Evolutionary conservation across 768 basidiomycete species (phyloP), one percentile per base, ranked within the genome.

Genomic region (Lactarius indigo): DNA sequence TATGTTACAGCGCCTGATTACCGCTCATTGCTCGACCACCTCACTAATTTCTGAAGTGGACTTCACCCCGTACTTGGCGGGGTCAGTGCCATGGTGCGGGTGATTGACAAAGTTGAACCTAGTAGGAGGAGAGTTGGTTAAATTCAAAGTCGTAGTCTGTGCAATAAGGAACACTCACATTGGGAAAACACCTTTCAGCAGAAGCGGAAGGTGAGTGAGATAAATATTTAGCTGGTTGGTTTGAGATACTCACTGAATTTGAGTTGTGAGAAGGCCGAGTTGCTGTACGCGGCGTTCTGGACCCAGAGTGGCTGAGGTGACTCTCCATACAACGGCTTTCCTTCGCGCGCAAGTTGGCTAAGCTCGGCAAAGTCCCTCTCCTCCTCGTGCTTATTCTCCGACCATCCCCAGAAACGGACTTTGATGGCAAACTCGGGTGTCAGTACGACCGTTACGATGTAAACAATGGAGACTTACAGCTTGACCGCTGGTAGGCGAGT

Each of bases 41-140:
- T 74, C 71, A 30, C 70, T 66, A 68, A 73, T 71, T 57, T 73
- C 71, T 63, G 71, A 68, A 68, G 57, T n/a, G 23, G 58, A 33
- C 42, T 70, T 69, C 64, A 69, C 70, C 30, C 70, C 70, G 26
- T 96, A 97, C 77, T 94, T 95, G 64, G 87, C 84, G 23, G 90
- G 84, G 72, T 96, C 91, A 10, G 88, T 87, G 2, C 94, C 94
- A 74, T 96, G 95, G 74, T 86, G 79, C 52, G 87, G 87, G 76
- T 97, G 95, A 76, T 96, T 90, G 72, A 96, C 95, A 58, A 98
- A 81, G 81, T 98, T 98, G 79, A 98, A 86, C 95, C 94, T 96
- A 73, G 50, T 67, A 41, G 47, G 44, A 56, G 63, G 58, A 31
- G 68, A 39, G 23, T 39, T 30, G 15, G 31, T 41, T 42, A n/a